Conservation (phyloP, 345 rosid genomes). For the Atalantia buxifolia region DNA sequence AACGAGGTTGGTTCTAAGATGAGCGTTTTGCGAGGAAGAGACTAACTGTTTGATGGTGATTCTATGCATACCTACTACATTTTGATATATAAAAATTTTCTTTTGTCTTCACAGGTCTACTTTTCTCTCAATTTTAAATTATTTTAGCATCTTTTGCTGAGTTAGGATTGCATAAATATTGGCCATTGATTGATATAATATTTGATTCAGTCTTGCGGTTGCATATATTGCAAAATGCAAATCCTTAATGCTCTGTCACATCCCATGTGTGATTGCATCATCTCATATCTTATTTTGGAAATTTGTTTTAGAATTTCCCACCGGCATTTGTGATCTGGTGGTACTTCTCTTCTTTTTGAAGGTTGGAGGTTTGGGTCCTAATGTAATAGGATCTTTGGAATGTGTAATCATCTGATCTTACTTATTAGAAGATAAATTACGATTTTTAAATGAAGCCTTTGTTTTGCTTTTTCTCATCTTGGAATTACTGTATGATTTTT, state of each 20-base stretch:
- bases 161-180: not conserved
- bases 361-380: not conserved
- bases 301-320: not conserved
- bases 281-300: not conserved
- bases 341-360: not conserved
- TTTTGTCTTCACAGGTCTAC: not conserved
- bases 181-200: not conserved
- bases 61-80: not conserved
- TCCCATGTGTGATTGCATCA: not conserved
- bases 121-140: not conserved
- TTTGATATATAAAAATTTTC: not conserved
- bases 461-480: not conserved
- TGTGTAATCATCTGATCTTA: not conserved
- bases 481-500: not conserved
- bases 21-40: not conserved
- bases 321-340: not conserved
- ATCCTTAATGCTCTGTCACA: not conserved
- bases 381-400: not conserved
- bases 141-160: not conserved
- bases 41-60: not conserved
- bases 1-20: not conserved
- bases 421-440: not conserved
- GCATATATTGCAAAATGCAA: not conserved
- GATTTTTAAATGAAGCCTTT: not conserved
- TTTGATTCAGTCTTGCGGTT: slow-evolving; percentile 1